Evolutionary conservation across 2,329 filamentous ascomycete species (phyloP).

Genomic region (Fusarium bactridioides): DNA sequence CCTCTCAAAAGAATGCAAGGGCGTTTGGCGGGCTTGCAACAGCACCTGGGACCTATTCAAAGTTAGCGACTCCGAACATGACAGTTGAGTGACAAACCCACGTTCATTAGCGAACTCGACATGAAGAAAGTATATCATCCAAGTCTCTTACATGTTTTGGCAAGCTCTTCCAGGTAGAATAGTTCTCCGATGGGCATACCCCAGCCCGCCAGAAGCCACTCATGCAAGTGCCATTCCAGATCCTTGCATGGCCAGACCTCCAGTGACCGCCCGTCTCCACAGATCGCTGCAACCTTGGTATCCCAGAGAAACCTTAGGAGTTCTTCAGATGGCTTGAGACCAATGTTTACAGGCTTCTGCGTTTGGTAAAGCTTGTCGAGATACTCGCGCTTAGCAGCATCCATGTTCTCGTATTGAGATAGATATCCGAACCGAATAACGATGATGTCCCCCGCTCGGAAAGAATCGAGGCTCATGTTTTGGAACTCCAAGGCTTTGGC

Average conservation of each 20-base stretch:
- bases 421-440: constrained; percentile 36
- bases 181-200: constrained; percentile 53
- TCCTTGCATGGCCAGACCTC: constrained; percentile 48
- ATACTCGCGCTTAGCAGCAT: constrained; percentile 6
- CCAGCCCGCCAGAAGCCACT: constrained; percentile 58
- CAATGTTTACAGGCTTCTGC: constrained; percentile 40
- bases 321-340: constrained; percentile 48
- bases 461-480: neutral
- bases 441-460: constrained; percentile 26
- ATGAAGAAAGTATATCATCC: constrained; percentile 59
- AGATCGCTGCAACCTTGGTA: constrained; percentile 51
- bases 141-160: constrained; percentile 58
- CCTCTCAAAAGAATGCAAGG: constrained; percentile 13
- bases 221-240: constrained; percentile 43
- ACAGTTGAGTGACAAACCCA: neutral
- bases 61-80: neutral
- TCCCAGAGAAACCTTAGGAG: constrained; percentile 53
- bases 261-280: constrained; percentile 50
- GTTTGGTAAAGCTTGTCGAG: constrained; percentile 23
- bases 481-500: constrained; percentile 16
- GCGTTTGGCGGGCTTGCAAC: constrained; percentile 29
- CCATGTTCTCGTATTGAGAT: constrained; percentile 29
- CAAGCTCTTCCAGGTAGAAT: constrained; percentile 44
- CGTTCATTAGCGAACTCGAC: constrained; percentile 54
- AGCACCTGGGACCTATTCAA: constrained; percentile 12